A percentile compares a stretch with the other conserved stretches of the same genome.
Evolutionary conservation across 2,329 filamentous ascomycete genomes (phyloP).

Genomic region (Fusarium camptoceras): DNA sequence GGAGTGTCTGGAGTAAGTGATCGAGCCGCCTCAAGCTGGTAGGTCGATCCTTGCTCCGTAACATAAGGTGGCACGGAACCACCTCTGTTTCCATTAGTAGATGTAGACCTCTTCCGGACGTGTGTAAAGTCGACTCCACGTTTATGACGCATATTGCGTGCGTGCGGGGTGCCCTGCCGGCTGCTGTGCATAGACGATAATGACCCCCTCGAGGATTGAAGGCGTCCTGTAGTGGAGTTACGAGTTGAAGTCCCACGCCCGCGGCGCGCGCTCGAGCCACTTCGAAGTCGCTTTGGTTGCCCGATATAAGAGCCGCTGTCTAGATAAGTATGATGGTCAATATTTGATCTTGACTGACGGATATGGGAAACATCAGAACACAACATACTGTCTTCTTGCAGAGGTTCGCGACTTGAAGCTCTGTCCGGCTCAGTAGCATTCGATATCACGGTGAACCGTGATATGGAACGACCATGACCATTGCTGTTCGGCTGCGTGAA

Average conservation of each 20-base stretch:
- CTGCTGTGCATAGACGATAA: constrained; percentile 64
- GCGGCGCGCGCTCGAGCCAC: constrained; percentile 51
- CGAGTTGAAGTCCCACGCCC: constrained; percentile 47
- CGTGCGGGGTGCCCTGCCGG: constrained; percentile 56
- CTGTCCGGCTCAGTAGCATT: constrained; percentile 62
- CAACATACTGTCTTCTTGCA: constrained; percentile 72
- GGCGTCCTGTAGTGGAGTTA: constrained; percentile 46
- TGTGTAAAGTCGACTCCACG: constrained; percentile 67
- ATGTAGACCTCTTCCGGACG: constrained; percentile 56
- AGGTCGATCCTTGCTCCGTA: constrained; percentile 33
- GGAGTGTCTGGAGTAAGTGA: constrained; percentile 49
- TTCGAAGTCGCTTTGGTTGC: constrained; percentile 51
- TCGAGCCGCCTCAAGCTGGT: constrained; percentile 40
- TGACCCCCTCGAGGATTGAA: constrained; percentile 56
- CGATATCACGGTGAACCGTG: constrained; percentile 74
- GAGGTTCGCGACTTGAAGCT: constrained; percentile 82
- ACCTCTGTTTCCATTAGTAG: constrained; percentile 42
- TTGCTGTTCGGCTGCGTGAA: constrained; percentile 62
- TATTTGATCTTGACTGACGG: constrained; percentile 74
- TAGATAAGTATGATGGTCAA: constrained; percentile 67
- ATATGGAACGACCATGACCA: constrained; percentile 66
- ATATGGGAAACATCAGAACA: constrained; percentile 59
- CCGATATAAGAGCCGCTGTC: constrained; percentile 40
- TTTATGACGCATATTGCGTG: constrained; percentile 60
- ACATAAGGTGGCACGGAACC: constrained; percentile 35